phyloP scores from a whole-genome alignment of 306 rosid genomes.

The Vicia faba region DNA sequence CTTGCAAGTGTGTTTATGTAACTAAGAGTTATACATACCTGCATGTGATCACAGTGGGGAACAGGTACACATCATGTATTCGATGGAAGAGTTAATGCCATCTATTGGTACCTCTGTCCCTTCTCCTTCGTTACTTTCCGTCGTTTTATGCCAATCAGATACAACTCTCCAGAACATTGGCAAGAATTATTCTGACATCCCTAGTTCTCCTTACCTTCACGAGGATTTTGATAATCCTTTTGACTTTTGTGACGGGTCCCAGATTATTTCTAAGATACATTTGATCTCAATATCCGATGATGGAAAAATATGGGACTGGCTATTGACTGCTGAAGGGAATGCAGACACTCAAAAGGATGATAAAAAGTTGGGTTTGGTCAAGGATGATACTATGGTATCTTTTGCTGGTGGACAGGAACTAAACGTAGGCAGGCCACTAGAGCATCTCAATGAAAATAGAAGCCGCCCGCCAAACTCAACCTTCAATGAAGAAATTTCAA shows the following conservation, averaged over 20 bases:
- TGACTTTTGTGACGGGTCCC: constrained; percentile 67
- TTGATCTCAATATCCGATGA: constrained; percentile 93
- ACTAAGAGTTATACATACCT: constrained; percentile 40
- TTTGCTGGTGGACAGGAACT: constrained; percentile 45
- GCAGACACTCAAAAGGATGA: constrained; percentile 57
- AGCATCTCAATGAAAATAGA: constrained; percentile 42
- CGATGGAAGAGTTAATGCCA: constrained; percentile 94
- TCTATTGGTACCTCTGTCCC: constrained; percentile 89
- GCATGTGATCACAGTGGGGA: constrained; percentile 65
- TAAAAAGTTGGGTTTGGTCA: constrained; percentile 46
- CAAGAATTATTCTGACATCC: constrained; percentile 65
- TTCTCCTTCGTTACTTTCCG: constrained; percentile 78
- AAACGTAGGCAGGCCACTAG: constrained; percentile 50
- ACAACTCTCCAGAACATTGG: constrained; percentile 67
- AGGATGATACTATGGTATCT: constrained; percentile 41
- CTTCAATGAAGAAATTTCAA: constrained; percentile 52
- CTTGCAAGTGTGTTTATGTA: constrained; percentile 17
- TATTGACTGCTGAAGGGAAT: constrained; percentile 71
- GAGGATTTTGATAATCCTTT: constrained; percentile 86
- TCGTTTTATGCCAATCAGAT: constrained; percentile 75
- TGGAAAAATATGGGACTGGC: constrained; percentile 98
- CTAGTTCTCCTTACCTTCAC: constrained; percentile 62
- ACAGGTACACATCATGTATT: constrained; percentile 80
- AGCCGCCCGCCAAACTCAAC: constrained; percentile 44
- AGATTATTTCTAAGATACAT: constrained; percentile 63